Base-by-base conservation (phyloP, 2,329 filamentous ascomycete species). In the Amesomyces nigricolor region DNA sequence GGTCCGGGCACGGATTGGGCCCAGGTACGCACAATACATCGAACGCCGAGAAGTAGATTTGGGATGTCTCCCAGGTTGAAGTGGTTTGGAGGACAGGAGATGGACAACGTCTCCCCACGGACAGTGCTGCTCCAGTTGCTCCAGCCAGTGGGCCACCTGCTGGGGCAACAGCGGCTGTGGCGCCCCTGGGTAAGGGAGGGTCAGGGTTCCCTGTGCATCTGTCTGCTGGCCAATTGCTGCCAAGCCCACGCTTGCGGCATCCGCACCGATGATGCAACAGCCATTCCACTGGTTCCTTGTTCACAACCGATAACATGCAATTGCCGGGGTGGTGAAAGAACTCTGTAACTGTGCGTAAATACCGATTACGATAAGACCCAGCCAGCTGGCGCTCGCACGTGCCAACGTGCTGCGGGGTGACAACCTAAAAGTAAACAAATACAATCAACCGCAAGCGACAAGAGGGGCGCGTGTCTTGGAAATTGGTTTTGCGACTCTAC, bases 361-460 rank as follows among this genome's bases (percentile, higher is more conserved):
- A 16, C 19, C 29, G 6, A 29, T 7, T 35, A 40, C 16, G 16
- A 29, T 22, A 44, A 51, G 26, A 43, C 16, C 16, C 39, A 14
- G 38, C 30, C 40, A 16, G 26, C 22, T 22, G 39, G 40, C n/a
- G 39, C n/a, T 19, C 22, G 53, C 53, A 58, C 56, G 46, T 49
- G 53, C 56, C 56, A 49, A 10, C 37, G 32, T 38, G 53, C 56
- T 56, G 59, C 58, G 56, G 59, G 58, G 60, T 50, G 53, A 53
- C 56, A 46, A 29, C 49, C 40, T 14, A 48, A 57, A 59, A 61
- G 60, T 62, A 61, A 62, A 62, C 60, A 62, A 62, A 62, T 59
- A 57, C 39, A 39, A 13, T 47, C 43, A 35, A 29, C 40, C 16
- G 35, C 32, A 51, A 14, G n/a, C 16, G 17, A 13, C 51, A 51